phyloP scores from a whole-genome alignment of 2,329 filamentous ascomycete species.

The Stenocarpella maydis region DNA sequence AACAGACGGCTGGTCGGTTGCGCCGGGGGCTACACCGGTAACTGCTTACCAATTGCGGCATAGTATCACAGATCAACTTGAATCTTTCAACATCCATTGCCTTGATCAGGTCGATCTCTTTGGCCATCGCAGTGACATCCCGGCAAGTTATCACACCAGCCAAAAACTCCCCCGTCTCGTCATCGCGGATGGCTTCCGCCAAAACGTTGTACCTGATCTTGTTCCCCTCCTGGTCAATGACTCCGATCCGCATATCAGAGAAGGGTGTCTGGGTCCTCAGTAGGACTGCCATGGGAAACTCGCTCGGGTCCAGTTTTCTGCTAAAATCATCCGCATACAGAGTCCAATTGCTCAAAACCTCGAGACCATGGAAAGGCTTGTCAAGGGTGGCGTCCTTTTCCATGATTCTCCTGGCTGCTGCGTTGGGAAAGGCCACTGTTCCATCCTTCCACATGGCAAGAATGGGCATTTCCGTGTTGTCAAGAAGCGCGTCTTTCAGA shows the following conservation, averaged over 20 bases:
- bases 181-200: conserved; percentile 73
- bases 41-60: conserved; percentile 64
- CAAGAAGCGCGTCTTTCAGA: conserved; percentile 80
- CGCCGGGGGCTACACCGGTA: conserved; percentile 5
- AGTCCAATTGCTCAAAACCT: conserved; percentile 67
- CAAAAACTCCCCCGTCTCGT: conserved; percentile 74
- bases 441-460: conserved; percentile 85
- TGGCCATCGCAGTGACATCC: conserved; percentile 75
- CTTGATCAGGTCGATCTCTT: conserved; percentile 74
- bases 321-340: conserved; percentile 74
- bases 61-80: conserved; percentile 77
- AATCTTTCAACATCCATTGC: conserved; percentile 78
- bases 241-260: conserved; percentile 66
- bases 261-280: conserved; percentile 69
- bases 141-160: conserved; percentile 76
- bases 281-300: conserved; percentile 73
- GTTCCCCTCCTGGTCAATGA: conserved; percentile 62
- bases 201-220: conserved; percentile 69
- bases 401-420: conserved; percentile 65
- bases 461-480: conserved; percentile 78
- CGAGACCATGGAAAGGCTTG: conserved; percentile 54
- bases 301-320: conserved; percentile 60
- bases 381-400: conserved; percentile 51
- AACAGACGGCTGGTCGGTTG: background rate
- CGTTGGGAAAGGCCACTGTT: conserved; percentile 77